Conservation (phyloP, 176 grass and related monocot genomes). For the Phoenix roebelenii region DNA sequence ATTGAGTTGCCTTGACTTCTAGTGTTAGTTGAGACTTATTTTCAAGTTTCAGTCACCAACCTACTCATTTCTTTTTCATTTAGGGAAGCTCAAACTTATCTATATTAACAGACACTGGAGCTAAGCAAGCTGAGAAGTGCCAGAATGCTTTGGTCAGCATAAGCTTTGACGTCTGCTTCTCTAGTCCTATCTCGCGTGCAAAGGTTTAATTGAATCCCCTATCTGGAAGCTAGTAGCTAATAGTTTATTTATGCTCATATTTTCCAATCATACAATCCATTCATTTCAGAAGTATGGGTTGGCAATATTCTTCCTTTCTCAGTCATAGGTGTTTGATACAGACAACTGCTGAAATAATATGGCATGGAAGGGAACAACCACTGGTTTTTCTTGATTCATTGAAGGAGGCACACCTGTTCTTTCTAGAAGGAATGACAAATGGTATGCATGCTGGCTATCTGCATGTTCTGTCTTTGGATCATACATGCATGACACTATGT, state of each 20-base stretch:
- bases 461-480: not conserved
- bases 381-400: slow-evolving; percentile 77
- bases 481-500: not conserved
- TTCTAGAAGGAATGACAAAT: slow-evolving; percentile 87
- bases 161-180: slow-evolving; percentile 64
- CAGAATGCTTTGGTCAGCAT: slow-evolving; percentile 45
- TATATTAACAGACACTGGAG: slow-evolving; percentile 54
- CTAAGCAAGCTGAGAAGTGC: slow-evolving; percentile 64
- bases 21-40: too few species aligned
- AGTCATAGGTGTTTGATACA: slow-evolving; percentile 9
- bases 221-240: too few species aligned
- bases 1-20: not conserved
- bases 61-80: not conserved
- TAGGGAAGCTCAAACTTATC: slow-evolving; percentile 84
- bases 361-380: slow-evolving; percentile 49
- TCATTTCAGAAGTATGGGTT: not conserved
- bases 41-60: not conserved
- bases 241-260: too few species aligned
- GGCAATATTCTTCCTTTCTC: not conserved
- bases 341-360: slow-evolving; percentile 66
- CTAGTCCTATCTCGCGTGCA: slow-evolving; percentile 76
- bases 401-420: slow-evolving; percentile 73
- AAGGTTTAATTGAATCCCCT: slow-evolving; percentile 28
- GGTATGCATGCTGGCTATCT: slow-evolving; percentile 22
- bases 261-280: too few species aligned